Evolutionary conservation across 2,329 filamentous ascomycete genomes (phyloP), one percentile per base, ranked within the genome.

Genomic region (Alternaria gaisen): DNA sequence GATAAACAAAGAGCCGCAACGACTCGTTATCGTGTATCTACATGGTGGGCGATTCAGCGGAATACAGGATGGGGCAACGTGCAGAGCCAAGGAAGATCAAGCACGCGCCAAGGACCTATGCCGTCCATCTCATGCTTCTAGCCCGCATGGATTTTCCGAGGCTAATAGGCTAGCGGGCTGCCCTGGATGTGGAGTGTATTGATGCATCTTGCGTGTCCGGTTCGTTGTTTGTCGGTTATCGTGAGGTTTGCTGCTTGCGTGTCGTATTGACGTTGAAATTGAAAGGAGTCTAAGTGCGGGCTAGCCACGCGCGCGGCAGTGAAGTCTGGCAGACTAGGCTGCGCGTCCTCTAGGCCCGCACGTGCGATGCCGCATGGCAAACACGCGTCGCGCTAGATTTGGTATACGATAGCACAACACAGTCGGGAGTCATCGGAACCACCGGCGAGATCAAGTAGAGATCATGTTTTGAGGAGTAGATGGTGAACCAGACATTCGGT

Each of bases 1-100:
- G 44, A 41, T n/a, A 18, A 40, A n/a, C 36, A 36, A 30, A 48
- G 34, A 36, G 42, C 48, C 42, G 24, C 14, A 32, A 36, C n/a
- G 18, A 44, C 18, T n/a, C 24, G n/a, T 56, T 51, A 44, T 60
- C 56, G 56, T 46, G 56, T 56, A 41, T 53, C 34, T 30, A 56
- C 56, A 54, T 59, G 43, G 44, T 18, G 56, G 28, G 56, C 22
- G 20, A 34, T 53, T 44, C 30, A 38, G 22, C 34, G 20, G 46
- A 38, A 36, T 38, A 20, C 16, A 50, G 18, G 46, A 50, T 38
- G 46, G 30, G 46, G 30, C 46, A 24, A 36, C 32, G 46, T 36
- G 46, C 46, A 50, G 46, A 50, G 46, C 46, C 46, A 50, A 50
- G 46, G 32, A 26, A 34, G 56, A 52, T 55, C 60, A 53, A 55